Evolutionary conservation across 306 rosid species (phyloP), one percentile per base, ranked within the genome.

Genomic region (Rosa persica): DNA sequence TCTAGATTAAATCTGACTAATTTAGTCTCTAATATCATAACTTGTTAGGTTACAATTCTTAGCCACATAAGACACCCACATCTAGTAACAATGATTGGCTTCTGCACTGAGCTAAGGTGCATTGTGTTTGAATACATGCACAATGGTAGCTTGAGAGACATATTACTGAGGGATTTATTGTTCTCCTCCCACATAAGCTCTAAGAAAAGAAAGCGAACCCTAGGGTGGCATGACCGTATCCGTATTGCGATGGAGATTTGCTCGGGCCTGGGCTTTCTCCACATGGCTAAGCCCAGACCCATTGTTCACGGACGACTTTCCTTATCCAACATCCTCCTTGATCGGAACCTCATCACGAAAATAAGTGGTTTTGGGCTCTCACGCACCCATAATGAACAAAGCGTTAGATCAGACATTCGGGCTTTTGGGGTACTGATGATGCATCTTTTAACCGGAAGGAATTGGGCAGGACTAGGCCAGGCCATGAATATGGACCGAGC

Each of bases 51-150:
- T 81, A 84, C 81, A 81, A 70, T 81, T 54, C 80, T 94, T 34
- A 81, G 89, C 83, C 83, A 83, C 30, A 82, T 90, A n/a, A 83
- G 89, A 58, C 98, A 94, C 25, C 98, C 95, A 1, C 85, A 92
- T 80, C 73, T 92, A 79, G 87, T 94, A 16, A 83, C 95, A 36
- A 77, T 88, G 88, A 70, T 89, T 16, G 98, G 98, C 7, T 87
- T 87, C 55, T 90, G 98, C 86, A 70, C 73, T 0, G 89, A 90
- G 76, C 89, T 89, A 15, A 89, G 88, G 72, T 88, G 89, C 85
- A 44, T 94, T 67, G 85, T 94, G 69, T 79, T 88, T 54, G 97
- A 92, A 54, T 92, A 90, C 85, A 88, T 94, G 98, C 85, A 90
- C 71, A 87, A 89, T 46, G 98, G 97, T 8, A 90, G 91, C 86